Percentiles rank a stretch among this genome's conserved stretches.
These are phyloP conservation scores for Rhizopogon parksii DNA, from an alignment of 1,284 basidiomycete species.

Conservation along the genomic window DNA sequence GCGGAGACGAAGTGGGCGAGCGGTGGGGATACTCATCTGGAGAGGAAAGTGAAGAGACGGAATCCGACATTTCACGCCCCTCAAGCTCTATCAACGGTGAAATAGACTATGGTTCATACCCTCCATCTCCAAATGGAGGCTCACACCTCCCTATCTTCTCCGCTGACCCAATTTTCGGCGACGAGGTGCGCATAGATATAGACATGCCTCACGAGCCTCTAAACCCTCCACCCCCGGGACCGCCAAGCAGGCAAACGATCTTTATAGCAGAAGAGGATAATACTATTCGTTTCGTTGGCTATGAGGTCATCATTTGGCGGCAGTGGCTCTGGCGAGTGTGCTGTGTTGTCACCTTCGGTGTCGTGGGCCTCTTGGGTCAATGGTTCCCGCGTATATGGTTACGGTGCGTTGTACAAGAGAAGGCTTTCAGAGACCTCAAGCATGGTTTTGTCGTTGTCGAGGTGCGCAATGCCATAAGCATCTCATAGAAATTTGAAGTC, in stretches of 20 bases:
- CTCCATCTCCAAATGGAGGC: constrained; percentile 47
- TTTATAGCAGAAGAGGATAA: constrained; percentile 90
- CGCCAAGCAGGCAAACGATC: constrained; percentile 80
- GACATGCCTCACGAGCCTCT: constrained; percentile 52
- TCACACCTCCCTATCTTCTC: constrained; percentile 60
- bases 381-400: constrained; percentile 95
- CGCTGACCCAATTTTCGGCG: constrained; percentile 72
- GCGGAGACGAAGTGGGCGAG: constrained; percentile 52
- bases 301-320: constrained; percentile 63
- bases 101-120: constrained; percentile 62
- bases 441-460: constrained; percentile 84
- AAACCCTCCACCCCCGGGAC: constrained; percentile 64
- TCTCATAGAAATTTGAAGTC: constrained; percentile 10
- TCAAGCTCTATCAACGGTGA: constrained; percentile 43
- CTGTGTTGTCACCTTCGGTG: constrained; percentile 70
- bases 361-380: constrained; percentile 78
- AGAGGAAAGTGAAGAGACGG: constrained; percentile 47
- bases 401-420: constrained; percentile 78
- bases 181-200: constrained; percentile 75
- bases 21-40: constrained; percentile 78
- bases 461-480: constrained; percentile 41
- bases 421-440: constrained; percentile 70
- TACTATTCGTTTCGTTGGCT: constrained; percentile 87
- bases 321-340: constrained; percentile 67
- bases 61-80: constrained; percentile 26